Percentiles rank a stretch among this genome's conserved stretches.
These are phyloP conservation scores for Phyllosticta capitalensis DNA, from an alignment of 2,329 filamentous ascomycete genomes.

Conservation along the genomic window DNA sequence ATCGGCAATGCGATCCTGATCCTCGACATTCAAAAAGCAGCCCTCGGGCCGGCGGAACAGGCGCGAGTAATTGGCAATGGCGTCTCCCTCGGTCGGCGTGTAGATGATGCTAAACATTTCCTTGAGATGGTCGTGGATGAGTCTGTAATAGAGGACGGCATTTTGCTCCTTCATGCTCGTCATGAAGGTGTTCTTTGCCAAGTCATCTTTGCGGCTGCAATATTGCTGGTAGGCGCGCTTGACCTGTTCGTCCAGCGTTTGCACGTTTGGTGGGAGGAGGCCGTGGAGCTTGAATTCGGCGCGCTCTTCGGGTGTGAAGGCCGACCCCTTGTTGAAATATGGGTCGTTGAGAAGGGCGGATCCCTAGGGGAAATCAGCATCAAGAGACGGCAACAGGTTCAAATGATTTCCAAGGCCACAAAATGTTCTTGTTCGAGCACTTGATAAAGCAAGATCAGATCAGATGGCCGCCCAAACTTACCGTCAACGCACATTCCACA, in stretches of 20 bases:
- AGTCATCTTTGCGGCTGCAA: constrained; percentile 47
- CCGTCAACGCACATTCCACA: constrained; percentile 30
- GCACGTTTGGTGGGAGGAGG: constrained; percentile 60
- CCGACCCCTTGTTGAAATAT: constrained; percentile 77
- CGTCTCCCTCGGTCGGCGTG: constrained; percentile 81
- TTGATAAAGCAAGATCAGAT: neutral
- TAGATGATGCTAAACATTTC: constrained; percentile 92
- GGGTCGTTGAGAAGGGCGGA: constrained; percentile 52
- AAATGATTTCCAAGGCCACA: neutral
- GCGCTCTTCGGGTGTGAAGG: constrained; percentile 61
- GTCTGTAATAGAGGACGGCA: constrained; percentile 67
- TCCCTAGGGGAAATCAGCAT: constrained; percentile 17
- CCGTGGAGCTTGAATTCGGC: constrained; percentile 60
- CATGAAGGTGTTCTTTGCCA: constrained; percentile 83
- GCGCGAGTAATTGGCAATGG: constrained; percentile 73
- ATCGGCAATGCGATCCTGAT: constrained; percentile 55
- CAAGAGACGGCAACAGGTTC: neutral
- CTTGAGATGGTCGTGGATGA: constrained; percentile 66
- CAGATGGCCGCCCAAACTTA: constrained; percentile 12
- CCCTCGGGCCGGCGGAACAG: constrained; percentile 72
- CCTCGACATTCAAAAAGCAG: constrained; percentile 67
- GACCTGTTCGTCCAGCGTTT: constrained; percentile 68
- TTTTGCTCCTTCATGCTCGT: constrained; percentile 80
- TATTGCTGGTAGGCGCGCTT: constrained; percentile 76
- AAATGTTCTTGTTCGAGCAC: neutral